phyloP scores from a whole-genome alignment of 257 asterid genomes.

The Nicotiana sylvestris region DNA sequence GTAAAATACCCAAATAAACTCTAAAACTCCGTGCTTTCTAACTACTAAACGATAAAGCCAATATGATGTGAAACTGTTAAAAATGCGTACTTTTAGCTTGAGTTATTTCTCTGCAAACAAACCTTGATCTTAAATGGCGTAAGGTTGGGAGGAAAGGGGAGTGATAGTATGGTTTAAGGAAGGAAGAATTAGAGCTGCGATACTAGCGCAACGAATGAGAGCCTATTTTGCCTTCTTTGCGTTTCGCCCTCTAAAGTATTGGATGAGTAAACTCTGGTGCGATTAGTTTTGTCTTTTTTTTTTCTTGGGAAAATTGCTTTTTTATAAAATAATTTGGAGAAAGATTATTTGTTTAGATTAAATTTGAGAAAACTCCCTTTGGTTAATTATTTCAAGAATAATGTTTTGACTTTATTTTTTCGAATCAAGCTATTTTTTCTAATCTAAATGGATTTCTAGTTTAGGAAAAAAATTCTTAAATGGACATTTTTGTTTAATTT shows the following conservation, averaged over 20 bases:
- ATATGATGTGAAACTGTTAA: neutral
- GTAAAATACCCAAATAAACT: neutral
- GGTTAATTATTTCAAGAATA: too few species aligned
- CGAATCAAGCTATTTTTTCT: too few species aligned
- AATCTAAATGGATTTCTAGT: too few species aligned
- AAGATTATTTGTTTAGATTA: too few species aligned
- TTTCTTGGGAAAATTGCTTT: too few species aligned
- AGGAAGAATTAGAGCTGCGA: neutral
- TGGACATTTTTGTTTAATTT: too few species aligned
- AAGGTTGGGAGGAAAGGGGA: neutral
- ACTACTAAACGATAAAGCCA: neutral
- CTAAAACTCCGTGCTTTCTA: neutral
- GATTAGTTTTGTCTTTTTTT: neutral
- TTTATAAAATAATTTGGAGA: too few species aligned
- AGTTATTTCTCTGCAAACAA: neutral
- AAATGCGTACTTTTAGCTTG: neutral
- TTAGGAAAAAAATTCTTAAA: too few species aligned
- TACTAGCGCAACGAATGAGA: too few species aligned
- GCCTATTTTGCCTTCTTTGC: neutral
- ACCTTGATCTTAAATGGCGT: neutral
- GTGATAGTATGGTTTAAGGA: neutral
- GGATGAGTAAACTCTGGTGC: neutral
- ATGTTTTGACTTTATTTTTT: too few species aligned
- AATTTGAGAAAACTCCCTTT: too few species aligned
- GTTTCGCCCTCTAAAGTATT: neutral